Evolutionary conservation across 2,329 filamentous ascomycete genomes (phyloP).

Genomic region (Exophiala spinifera): DNA sequence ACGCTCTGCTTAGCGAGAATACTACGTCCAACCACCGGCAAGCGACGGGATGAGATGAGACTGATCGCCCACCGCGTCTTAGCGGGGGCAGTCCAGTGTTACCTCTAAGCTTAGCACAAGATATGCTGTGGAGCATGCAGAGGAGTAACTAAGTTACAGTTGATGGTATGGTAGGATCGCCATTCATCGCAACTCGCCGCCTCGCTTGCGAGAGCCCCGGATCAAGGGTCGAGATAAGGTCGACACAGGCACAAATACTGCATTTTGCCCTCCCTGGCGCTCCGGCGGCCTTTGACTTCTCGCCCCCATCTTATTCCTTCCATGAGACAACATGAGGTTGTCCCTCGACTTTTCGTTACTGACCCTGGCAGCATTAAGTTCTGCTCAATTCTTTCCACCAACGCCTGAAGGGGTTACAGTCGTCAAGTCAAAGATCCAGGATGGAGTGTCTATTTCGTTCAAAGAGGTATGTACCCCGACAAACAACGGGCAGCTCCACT

Average conservation of each 20-base stretch:
- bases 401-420: slow-evolving; percentile 41
- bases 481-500: neutral
- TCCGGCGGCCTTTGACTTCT: neutral
- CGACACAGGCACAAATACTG: neutral
- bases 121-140: neutral
- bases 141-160: too few relatives aligned
- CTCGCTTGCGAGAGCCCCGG: neutral
- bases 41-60: too few relatives aligned
- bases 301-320: neutral
- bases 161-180: neutral
- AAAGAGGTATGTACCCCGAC: slow-evolving; percentile 38
- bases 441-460: slow-evolving; percentile 45
- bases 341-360: neutral
- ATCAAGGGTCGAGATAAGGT: neutral
- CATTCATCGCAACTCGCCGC: neutral
- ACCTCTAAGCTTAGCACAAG: too few relatives aligned
- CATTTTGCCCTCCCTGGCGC: neutral
- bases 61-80: too few relatives aligned
- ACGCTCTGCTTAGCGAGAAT: too few relatives aligned
- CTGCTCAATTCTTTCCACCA: slow-evolving; percentile 38
- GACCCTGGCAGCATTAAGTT: neutral
- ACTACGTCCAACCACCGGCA: too few relatives aligned
- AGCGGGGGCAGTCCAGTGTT: too few relatives aligned
- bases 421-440: slow-evolving; percentile 42
- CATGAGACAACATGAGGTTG: neutral